Conservation (phyloP, 306 rosid genomes). For the Quercus ilex region DNA sequence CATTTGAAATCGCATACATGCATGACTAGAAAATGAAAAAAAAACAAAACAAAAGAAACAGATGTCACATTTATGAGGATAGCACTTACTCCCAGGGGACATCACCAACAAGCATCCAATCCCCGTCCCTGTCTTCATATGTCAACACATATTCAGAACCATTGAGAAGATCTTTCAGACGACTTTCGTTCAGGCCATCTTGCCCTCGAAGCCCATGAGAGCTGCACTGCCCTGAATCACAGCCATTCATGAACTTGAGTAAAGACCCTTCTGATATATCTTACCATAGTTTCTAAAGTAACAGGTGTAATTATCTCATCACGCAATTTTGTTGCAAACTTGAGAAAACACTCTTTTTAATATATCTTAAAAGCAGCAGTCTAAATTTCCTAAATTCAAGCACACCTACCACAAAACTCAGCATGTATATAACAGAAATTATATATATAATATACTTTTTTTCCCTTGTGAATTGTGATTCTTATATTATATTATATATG, state of each 20-base stretch:
- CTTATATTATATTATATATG: too few species aligned
- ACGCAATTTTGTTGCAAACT: neutral
- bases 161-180: constrained; percentile 77
- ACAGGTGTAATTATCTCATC: too few species aligned
- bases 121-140: constrained; percentile 92
- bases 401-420: neutral
- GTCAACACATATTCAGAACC: constrained; percentile 88
- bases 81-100: constrained; percentile 93
- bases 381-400: neutral
- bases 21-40: neutral
- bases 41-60: neutral
- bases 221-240: constrained; percentile 68
- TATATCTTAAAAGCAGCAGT: neutral
- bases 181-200: constrained; percentile 76
- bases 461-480: too few species aligned
- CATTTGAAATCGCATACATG: constrained; percentile 8
- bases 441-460: neutral
- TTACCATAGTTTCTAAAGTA: too few species aligned
- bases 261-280: neutral
- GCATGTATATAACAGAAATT: neutral
- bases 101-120: constrained; percentile 99
- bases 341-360: neutral
- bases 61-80: neutral
- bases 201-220: constrained; percentile 60
- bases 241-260: constrained; percentile 12